Conservation (phyloP, 2,329 filamentous ascomycete species). For the Aphanocladium album region DNA sequence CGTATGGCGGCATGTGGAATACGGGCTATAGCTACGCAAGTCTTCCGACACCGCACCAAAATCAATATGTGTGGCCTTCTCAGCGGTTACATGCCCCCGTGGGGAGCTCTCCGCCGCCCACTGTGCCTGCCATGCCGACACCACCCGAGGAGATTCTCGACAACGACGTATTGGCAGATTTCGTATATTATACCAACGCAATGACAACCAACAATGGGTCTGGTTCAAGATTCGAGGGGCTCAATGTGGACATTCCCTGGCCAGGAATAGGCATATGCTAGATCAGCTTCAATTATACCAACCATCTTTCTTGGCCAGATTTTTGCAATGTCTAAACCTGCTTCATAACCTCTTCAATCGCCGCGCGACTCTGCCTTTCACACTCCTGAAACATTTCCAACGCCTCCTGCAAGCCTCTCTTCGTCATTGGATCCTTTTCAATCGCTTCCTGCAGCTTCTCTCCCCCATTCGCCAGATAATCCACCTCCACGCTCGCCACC, state of each 20-base stretch:
- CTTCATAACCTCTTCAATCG: conserved; percentile 28
- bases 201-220: background rate
- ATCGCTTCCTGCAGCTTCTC: conserved; percentile 38
- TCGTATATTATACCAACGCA: background rate
- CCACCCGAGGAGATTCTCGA: background rate
- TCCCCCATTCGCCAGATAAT: conserved; percentile 43
- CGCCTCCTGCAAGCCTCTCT: conserved; percentile 33
- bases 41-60: background rate
- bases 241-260: background rate
- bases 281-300: background rate
- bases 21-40: background rate
- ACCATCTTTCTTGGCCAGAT: background rate
- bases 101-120: background rate
- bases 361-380: conserved; percentile 32
- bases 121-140: background rate
- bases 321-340: background rate
- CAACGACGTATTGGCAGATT: background rate
- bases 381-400: conserved; percentile 36
- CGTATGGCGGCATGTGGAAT: background rate
- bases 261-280: background rate
- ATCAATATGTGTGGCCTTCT: background rate
- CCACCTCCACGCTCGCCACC: conserved; percentile 33
- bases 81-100: too few relatives aligned
- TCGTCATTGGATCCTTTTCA: conserved; percentile 31
- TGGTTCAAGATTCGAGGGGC: background rate